phyloP scores from a whole-genome alignment of 352 stramenopile species.

The Globisporangium echinulatum region DNA sequence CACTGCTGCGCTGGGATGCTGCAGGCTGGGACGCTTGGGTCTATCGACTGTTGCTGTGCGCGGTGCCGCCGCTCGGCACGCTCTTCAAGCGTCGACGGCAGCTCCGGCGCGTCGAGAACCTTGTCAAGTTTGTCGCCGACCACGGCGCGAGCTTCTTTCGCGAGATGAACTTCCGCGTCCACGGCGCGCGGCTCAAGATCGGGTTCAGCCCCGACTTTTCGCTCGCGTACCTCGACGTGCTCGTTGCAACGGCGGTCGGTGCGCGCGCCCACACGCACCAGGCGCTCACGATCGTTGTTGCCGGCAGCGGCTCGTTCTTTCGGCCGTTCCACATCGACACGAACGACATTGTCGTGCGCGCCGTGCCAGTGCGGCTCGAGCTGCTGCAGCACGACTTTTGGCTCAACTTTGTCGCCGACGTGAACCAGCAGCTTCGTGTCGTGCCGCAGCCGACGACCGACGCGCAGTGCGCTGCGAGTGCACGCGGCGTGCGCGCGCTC shows the following conservation, averaged over 20 bases:
- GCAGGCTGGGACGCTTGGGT: slow-evolving; percentile 60
- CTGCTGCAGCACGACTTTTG: slow-evolving; percentile 76
- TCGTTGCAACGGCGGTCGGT: slow-evolving; percentile 32
- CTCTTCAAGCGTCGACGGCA: slow-evolving; percentile 67
- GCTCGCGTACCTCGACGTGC: slow-evolving; percentile 73
- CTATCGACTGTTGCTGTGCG: slow-evolving; percentile 41
- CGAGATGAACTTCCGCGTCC: slow-evolving; percentile 72
- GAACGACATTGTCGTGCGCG: slow-evolving; percentile 76
- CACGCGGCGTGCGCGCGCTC: slow-evolving; percentile 27
- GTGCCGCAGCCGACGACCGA: slow-evolving; percentile 51
- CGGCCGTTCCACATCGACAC: slow-evolving; percentile 76
- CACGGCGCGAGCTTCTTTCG: slow-evolving; percentile 74
- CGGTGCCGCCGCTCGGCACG: slow-evolving; percentile 41
- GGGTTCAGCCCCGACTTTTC: slow-evolving; percentile 84
- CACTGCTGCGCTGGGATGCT: slow-evolving; percentile 51
- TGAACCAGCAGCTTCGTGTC: slow-evolving; percentile 63
- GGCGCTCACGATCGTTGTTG: slow-evolving; percentile 45
- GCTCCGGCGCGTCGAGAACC: slow-evolving; percentile 49
- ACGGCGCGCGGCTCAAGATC: slow-evolving; percentile 71
- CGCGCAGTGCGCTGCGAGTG: slow-evolving; percentile 25
- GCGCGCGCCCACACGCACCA: slow-evolving; percentile 2
- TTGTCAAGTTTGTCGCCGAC: slow-evolving; percentile 60
- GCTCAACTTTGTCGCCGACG: slow-evolving; percentile 75
- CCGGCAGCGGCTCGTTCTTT: slow-evolving; percentile 76
- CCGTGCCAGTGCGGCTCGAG: slow-evolving; percentile 56